Evolutionary conservation across 1,284 basidiomycete species (phyloP).

Genomic region (Sanghuangporus weigelae): DNA sequence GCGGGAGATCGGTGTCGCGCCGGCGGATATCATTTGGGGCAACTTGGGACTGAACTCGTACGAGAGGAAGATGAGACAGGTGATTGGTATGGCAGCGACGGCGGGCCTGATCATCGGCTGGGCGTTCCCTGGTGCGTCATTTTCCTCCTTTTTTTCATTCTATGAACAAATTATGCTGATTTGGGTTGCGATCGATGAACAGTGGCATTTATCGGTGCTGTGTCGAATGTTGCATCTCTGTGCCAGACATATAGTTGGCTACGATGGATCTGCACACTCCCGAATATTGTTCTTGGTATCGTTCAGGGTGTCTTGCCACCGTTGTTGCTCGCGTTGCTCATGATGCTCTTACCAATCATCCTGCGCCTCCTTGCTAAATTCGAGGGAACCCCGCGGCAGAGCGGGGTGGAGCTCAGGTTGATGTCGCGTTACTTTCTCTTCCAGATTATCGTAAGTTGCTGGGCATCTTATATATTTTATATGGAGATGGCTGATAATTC

Average conservation of each 20-base stretch:
- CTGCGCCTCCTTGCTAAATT: constrained; percentile 73
- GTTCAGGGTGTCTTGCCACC: constrained; percentile 90
- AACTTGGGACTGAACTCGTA: constrained; percentile 90
- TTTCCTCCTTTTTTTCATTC: not conserved
- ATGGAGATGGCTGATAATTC: not conserved
- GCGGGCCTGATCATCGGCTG: constrained; percentile 66
- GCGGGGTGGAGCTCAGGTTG: constrained; percentile 82
- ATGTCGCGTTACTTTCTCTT: constrained; percentile 94
- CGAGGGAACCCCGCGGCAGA: constrained; percentile 77
- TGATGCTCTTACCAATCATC: constrained; percentile 88
- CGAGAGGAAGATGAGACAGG: constrained; percentile 64
- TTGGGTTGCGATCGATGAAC: not conserved
- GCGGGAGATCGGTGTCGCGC: constrained; percentile 71
- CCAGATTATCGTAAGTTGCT: constrained; percentile 71
- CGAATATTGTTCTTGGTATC: constrained; percentile 66
- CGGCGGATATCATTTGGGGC: constrained; percentile 87
- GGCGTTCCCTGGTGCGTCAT: constrained; percentile 47
- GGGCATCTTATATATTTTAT: not conserved
- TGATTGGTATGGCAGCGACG: constrained; percentile 57
- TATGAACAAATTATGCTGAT: not conserved
- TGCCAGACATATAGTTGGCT: constrained; percentile 67
- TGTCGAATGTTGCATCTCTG: constrained; percentile 79
- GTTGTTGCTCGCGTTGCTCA: constrained; percentile 80
- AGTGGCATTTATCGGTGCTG: constrained; percentile 80
- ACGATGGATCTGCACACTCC: constrained; percentile 77